Conservation (phyloP, 805 yeast genomes). For the Tetrapisispora iriomotensis region DNA sequence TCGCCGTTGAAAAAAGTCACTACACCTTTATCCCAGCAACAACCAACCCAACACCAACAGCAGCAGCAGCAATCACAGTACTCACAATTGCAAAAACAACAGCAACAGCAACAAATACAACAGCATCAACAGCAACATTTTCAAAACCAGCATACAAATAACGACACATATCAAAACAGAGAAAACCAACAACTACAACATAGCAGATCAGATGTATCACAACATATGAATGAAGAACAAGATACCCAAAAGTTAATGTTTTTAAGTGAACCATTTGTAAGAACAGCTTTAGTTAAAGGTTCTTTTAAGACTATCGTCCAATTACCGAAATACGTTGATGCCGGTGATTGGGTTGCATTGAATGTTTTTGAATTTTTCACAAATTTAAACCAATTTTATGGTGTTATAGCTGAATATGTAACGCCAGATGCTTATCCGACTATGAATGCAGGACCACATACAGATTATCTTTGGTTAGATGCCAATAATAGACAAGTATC, state of each 20-base stretch:
- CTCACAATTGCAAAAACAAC: slow-evolving; percentile 3
- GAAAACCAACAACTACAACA: slow-evolving; percentile 15
- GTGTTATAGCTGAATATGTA: slow-evolving; percentile 82
- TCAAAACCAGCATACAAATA: slow-evolving; percentile 4
- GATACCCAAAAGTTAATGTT: slow-evolving; percentile 39
- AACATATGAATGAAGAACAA: slow-evolving; percentile 6
- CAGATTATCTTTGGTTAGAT: slow-evolving; percentile 88
- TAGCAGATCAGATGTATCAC: slow-evolving; percentile 6
- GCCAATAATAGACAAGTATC: slow-evolving; percentile 69
- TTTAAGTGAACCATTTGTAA: slow-evolving; percentile 84
- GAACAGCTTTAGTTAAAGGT: slow-evolving; percentile 92
- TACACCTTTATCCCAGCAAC: slow-evolving; percentile 7
- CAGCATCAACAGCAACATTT: slow-evolving; percentile 6
- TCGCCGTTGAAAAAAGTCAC: slow-evolving; percentile 17
- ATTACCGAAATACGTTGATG: slow-evolving; percentile 87
- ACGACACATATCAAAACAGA: no score
- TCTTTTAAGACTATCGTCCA: slow-evolving; percentile 93
- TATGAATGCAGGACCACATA: slow-evolving; percentile 92
- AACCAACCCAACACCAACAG: slow-evolving; percentile 12
- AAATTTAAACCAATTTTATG: slow-evolving; percentile 78
- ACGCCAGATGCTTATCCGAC: slow-evolving; percentile 84
- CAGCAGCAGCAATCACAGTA: slow-evolving; percentile 7
- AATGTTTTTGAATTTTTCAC: slow-evolving; percentile 84
- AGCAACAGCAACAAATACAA: slow-evolving; percentile 6
- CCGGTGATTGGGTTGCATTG: slow-evolving; percentile 91